Percentiles rank a stretch among this genome's conserved stretches.
These are phyloP conservation scores for Periconia sp. DNA, from an alignment of 2,329 filamentous ascomycete species.

Conservation along the genomic window DNA sequence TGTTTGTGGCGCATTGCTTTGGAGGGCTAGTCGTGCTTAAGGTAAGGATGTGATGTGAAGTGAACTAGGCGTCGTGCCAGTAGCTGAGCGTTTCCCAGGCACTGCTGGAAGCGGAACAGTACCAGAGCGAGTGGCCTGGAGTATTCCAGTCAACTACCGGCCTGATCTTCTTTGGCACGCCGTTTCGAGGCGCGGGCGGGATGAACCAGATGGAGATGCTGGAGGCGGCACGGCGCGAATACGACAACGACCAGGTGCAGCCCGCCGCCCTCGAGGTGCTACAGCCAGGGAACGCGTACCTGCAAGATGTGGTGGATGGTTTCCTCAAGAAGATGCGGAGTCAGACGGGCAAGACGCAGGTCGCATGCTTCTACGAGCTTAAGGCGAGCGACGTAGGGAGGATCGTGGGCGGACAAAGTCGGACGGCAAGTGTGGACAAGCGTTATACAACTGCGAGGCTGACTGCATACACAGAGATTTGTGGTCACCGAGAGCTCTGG, in stretches of 20 bases:
- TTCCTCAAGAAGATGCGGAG: constrained; percentile 23
- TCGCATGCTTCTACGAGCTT: constrained; percentile 15
- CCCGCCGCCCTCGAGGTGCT: constrained; percentile 22
- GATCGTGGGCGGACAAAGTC: constrained; percentile 29
- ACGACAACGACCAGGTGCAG: constrained; percentile 24
- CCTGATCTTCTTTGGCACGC: constrained; percentile 31
- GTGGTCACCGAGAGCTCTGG: constrained; percentile 23
- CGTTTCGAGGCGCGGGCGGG: constrained; percentile 29
- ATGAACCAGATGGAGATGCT: constrained; percentile 33
- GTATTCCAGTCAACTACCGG: constrained; percentile 26
- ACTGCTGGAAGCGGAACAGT: constrained; percentile 19
- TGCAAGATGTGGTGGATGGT: constrained; percentile 27
- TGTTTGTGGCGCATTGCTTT: constrained; percentile 34
- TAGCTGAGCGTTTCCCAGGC: constrained; percentile 14
- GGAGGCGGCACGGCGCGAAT: constrained; percentile 25
- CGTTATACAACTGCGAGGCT: constrained; percentile 2
- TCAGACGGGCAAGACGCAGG: constrained; percentile 20
- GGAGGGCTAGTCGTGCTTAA: constrained; percentile 33
- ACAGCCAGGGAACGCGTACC: constrained; percentile 26
- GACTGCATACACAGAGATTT: constrained; percentile 15
- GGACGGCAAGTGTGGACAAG: constrained; percentile 21
- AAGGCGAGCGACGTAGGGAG: constrained; percentile 32
- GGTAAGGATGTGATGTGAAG: too few relatives aligned
- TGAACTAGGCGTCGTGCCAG: too few relatives aligned
- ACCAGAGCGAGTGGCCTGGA: constrained; percentile 22